Evolutionary conservation across 2,329 filamentous ascomycete genomes (phyloP).

Genomic region (Chaetomium sp.): DNA sequence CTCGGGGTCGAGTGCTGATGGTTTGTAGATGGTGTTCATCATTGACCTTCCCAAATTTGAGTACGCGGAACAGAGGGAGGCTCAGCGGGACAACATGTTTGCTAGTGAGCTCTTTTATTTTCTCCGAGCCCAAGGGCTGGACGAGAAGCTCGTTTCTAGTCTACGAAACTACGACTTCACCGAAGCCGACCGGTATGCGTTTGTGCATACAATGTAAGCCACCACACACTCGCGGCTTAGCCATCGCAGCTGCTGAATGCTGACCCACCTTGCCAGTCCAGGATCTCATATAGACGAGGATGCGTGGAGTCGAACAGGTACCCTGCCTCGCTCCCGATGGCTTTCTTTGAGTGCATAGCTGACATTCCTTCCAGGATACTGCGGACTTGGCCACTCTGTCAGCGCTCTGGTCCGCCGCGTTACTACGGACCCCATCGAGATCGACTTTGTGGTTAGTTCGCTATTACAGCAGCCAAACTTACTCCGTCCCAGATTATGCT

Average conservation of each 20-base stretch:
- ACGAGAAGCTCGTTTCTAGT: slow-evolving; percentile 65
- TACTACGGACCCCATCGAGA: slow-evolving; percentile 56
- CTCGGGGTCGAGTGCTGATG: background rate
- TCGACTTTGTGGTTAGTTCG: slow-evolving; percentile 72
- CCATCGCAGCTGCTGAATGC: background rate
- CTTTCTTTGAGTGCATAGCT: background rate
- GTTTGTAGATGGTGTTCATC: slow-evolving; percentile 73
- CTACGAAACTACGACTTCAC: slow-evolving; percentile 80
- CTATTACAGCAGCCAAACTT: background rate
- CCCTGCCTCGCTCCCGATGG: background rate
- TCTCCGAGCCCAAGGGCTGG: slow-evolving; percentile 65
- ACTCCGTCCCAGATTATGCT: slow-evolving; percentile 2
- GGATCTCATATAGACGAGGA: slow-evolving; percentile 55
- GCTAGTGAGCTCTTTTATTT: slow-evolving; percentile 72
- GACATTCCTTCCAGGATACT: slow-evolving; percentile 60
- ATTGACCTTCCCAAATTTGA: slow-evolving; percentile 77
- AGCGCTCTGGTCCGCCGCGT: slow-evolving; percentile 62
- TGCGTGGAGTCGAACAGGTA: slow-evolving; percentile 47
- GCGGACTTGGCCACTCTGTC: slow-evolving; percentile 71
- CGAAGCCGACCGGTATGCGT: slow-evolving; percentile 69
- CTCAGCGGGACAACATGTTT: slow-evolving; percentile 55
- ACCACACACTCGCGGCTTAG: background rate
- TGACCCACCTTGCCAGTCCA: slow-evolving; percentile 45
- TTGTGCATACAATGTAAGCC: slow-evolving; percentile 81
- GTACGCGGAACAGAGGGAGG: slow-evolving; percentile 37